Conservation (phyloP, 2,329 filamentous ascomycete genomes). For the Bipolaris oryzae region DNA sequence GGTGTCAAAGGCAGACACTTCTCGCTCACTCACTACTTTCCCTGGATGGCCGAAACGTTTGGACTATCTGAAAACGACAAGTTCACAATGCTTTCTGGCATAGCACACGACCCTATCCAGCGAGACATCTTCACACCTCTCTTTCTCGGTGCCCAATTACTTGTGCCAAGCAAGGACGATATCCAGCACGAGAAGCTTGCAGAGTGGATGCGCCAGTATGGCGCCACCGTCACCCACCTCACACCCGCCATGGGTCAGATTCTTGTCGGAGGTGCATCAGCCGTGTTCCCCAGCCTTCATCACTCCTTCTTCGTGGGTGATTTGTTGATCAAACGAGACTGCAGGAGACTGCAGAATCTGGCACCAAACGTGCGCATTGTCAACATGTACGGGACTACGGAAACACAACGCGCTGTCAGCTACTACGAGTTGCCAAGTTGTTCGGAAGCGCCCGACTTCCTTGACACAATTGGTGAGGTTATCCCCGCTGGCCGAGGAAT, state of each 20-base stretch:
- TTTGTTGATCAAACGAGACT: constrained; percentile 83
- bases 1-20: constrained; percentile 88
- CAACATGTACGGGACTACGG: constrained; percentile 89
- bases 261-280: constrained; percentile 79
- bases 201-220: constrained; percentile 83
- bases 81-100: constrained; percentile 85
- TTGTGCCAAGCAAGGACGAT: constrained; percentile 80
- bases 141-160: constrained; percentile 78
- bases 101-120: constrained; percentile 72
- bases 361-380: constrained; percentile 77
- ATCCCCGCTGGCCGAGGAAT: constrained; percentile 87
- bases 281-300: constrained; percentile 77
- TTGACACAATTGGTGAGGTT: constrained; percentile 72
- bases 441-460: constrained; percentile 65
- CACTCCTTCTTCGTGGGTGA: constrained; percentile 92
- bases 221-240: constrained; percentile 81
- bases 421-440: constrained; percentile 79
- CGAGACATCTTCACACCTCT: constrained; percentile 88
- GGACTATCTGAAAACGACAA: constrained; percentile 71
- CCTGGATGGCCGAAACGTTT: constrained; percentile 91
- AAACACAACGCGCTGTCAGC: constrained; percentile 79
- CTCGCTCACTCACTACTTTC: constrained; percentile 82
- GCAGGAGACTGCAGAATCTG: constrained; percentile 73
- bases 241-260: constrained; percentile 98
- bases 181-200: constrained; percentile 85